Evolutionary conservation across 352 stramenopile genomes (phyloP), one percentile per base, ranked within the genome.

Genomic region (Pythium periplocum): DNA sequence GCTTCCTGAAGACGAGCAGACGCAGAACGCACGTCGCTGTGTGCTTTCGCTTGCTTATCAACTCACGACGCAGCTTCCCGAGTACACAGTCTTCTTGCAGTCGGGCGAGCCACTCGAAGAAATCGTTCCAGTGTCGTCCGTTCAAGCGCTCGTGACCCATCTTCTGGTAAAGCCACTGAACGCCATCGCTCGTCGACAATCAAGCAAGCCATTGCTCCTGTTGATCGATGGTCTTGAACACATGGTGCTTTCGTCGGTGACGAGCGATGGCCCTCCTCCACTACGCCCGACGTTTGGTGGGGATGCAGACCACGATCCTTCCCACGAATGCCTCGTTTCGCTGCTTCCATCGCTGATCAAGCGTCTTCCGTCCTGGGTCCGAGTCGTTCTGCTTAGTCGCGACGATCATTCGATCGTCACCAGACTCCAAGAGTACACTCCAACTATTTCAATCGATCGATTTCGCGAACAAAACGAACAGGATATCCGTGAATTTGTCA

Each of bases 11-110:
- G 75, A 90, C 39, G 78, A 90, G 40, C 80, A 90, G 57, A 89
- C 80, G n/a, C 80, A 87, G 34, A 84, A 57, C 30, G 64, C 73
- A 12, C 53, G 80, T 0, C 73, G 80, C 1, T 90, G 80, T 31
- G 64, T 90, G 48, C 66, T 90, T 10, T 89, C 78, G 8, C 55
- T 90, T 0, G 75, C 73, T 4, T 90, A 88, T 30, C 80, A 90
- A 46, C 62, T 90, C 6, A 90, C 80, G 31, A 90, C 80, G 26
- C 80, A 90, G 59, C 52, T 90, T 6, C 69, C 75, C 6, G 75
- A 83, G 53, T 90, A 88, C 48, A 71, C 75, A 2, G 61, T 71
- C 9, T 87, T 83, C 41, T 53, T 90, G 9, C 80, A 90, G 40
- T 71, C 75, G n/a, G 71, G 76, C 33, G 74, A 87, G 34, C 80